A percentile compares a stretch with the other conserved stretches of the same genome.
These are phyloP conservation scores for Aspergillus taichungensis DNA, from an alignment of 495 filamentous ascomycete species.

Conservation along the genomic window DNA sequence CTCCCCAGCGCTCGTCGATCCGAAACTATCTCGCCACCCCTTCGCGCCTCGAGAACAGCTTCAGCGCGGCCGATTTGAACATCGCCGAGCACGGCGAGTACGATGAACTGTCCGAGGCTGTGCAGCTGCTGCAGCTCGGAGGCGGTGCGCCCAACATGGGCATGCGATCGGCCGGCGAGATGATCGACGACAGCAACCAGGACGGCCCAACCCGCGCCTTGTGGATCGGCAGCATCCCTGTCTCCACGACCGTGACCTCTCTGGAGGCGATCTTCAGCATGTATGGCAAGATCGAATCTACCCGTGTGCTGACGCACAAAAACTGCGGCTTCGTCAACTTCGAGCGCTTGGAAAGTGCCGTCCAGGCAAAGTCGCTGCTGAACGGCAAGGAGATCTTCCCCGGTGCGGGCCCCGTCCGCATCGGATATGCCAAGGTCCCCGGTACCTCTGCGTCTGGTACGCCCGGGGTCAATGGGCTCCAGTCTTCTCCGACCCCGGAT, in stretches of 20 bases:
- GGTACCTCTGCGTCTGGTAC: constrained; percentile 69
- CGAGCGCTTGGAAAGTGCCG: constrained; percentile 78
- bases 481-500: constrained; percentile 93
- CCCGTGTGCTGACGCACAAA: constrained; percentile 93
- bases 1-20: constrained; percentile 60
- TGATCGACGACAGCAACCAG: constrained; percentile 62
- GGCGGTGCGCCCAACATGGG: constrained; percentile 50
- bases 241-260: constrained; percentile 90
- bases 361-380: constrained; percentile 73
- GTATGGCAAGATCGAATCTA: constrained; percentile 86
- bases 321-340: constrained; percentile 99
- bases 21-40: constrained; percentile 68
- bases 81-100: constrained; percentile 66
- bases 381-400: constrained; percentile 99
- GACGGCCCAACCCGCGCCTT: constrained; percentile 88
- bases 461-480: constrained; percentile 71
- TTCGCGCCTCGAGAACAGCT: constrained; percentile 75
- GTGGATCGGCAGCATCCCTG: constrained; percentile 97
- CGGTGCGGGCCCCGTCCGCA: constrained; percentile 86
- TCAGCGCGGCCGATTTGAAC: constrained; percentile 70
- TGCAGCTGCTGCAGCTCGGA: constrained; percentile 67
- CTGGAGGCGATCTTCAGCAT: constrained; percentile 85
- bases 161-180: constrained; percentile 29
- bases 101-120: constrained; percentile 61
- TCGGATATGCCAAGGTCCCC: constrained; percentile 95